These are phyloP conservation scores for Fusarium fujikuroi DNA, from an alignment of 2,329 filamentous ascomycete genomes.

Conservation along the genomic window DNA sequence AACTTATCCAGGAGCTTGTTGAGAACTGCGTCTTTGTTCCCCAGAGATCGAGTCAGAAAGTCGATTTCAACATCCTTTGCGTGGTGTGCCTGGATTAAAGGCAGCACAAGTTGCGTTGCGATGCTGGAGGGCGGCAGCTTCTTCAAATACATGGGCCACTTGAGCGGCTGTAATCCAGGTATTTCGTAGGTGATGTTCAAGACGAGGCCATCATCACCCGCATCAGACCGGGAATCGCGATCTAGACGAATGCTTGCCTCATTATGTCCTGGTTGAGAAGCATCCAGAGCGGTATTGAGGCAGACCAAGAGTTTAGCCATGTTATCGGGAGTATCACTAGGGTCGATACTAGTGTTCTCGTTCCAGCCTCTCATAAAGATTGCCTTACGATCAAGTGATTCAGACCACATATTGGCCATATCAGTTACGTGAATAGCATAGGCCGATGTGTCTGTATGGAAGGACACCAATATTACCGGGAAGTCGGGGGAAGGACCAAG, in stretches of 20 bases:
- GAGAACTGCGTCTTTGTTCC: conserved; percentile 64
- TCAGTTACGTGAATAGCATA: conserved; percentile 78
- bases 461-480: conserved; percentile 73
- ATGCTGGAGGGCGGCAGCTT: conserved; percentile 56
- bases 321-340: conserved; percentile 74
- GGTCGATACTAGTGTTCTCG: conserved; percentile 77
- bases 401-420: conserved; percentile 77
- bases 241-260: conserved; percentile 59
- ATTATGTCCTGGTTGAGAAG: conserved; percentile 55
- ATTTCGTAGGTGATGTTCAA: conserved; percentile 69
- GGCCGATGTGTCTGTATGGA: conserved; percentile 61
- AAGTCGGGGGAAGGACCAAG: conserved; percentile 53
- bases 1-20: conserved; percentile 64
- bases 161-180: conserved; percentile 71
- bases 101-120: conserved; percentile 62
- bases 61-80: conserved; percentile 53
- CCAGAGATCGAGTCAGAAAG: conserved; percentile 56
- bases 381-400: conserved; percentile 68
- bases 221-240: conserved; percentile 47
- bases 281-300: conserved; percentile 64
- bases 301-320: conserved; percentile 74
- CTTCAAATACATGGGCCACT: conserved; percentile 71
- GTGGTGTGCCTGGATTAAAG: conserved; percentile 61
- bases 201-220: conserved; percentile 55
- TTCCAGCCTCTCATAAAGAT: conserved; percentile 72